Percentiles rank a stretch among this genome's conserved stretches.
phyloP scores from a whole-genome alignment of 345 rosid genomes.

The Arabidopsis suecica region DNA sequence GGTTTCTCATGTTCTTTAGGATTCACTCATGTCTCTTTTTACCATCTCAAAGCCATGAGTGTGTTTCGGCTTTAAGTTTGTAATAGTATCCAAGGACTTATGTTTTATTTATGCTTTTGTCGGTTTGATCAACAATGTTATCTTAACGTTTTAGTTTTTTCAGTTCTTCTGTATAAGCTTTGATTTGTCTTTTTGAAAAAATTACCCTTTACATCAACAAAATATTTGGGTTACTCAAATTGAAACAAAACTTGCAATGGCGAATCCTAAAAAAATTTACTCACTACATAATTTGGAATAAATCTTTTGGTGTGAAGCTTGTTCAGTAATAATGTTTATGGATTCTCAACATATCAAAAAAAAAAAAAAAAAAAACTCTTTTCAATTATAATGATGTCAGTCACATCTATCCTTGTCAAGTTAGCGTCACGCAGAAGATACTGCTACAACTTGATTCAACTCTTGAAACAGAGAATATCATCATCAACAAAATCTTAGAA shows the following conservation, averaged over 20 bases:
- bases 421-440: neutral
- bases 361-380: no score
- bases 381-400: neutral
- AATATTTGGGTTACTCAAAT: no score
- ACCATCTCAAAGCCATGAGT: conserved; percentile 18
- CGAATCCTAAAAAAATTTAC: no score
- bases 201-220: no score
- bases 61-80: conserved; percentile 27
- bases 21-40: conserved; percentile 19
- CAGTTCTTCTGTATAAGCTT: neutral
- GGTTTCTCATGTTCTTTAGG: conserved; percentile 9
- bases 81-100: neutral
- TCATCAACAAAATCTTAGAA: neutral
- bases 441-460: neutral
- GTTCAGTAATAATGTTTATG: neutral
- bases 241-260: no score
- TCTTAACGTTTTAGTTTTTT: no score
- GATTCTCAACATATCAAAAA: neutral
- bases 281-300: no score
- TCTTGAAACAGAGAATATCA: neutral
- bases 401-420: neutral
- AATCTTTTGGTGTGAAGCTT: neutral
- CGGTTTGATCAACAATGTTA: no score
- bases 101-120: neutral
- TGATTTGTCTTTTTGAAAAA: neutral